Conservation (phyloP, 164 flowering plant genomes). For the Stephania cephalantha region DNA sequence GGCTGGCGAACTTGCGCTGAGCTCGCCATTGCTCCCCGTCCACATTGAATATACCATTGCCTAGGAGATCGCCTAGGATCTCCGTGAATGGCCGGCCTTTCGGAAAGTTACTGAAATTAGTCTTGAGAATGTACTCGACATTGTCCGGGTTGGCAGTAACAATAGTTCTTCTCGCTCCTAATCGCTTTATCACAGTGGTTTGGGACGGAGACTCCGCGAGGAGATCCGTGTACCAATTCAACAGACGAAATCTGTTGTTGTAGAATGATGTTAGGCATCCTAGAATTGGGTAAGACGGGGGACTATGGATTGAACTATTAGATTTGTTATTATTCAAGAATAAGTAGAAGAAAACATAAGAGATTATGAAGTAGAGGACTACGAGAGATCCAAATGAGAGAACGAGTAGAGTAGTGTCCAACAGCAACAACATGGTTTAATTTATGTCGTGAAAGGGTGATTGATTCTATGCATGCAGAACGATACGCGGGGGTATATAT, state of each 20-base stretch:
- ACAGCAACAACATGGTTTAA: background rate
- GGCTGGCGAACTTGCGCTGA: slow-evolving; percentile 72
- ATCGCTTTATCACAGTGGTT: slow-evolving; percentile 48
- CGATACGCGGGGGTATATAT: too few relatives aligned
- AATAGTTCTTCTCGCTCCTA: slow-evolving; percentile 52
- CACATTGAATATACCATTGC: slow-evolving; percentile 74
- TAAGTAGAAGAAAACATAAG: background rate
- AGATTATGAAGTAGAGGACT: background rate
- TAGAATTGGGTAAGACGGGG: slow-evolving; percentile 51
- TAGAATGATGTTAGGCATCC: slow-evolving; percentile 63
- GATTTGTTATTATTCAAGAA: background rate
- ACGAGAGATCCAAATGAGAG: background rate
- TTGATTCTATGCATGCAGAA: too few relatives aligned
- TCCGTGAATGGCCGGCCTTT: slow-evolving; percentile 78
- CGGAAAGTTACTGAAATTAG: slow-evolving; percentile 69
- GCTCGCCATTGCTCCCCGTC: slow-evolving; percentile 70
- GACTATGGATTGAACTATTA: slow-evolving; percentile 18
- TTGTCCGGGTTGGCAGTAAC: slow-evolving; percentile 80
- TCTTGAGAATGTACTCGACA: slow-evolving; percentile 70
- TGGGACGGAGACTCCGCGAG: slow-evolving; percentile 44
- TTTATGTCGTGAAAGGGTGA: background rate
- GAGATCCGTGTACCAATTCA: slow-evolving; percentile 78
- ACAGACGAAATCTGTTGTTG: slow-evolving; percentile 47
- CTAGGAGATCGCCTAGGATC: slow-evolving; percentile 79
- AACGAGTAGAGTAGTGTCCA: background rate